Percentiles rank a stretch among this genome's conserved stretches.
Evolutionary conservation across 257 asterid genomes (phyloP).

Genomic region (Penstemon barbatus): DNA sequence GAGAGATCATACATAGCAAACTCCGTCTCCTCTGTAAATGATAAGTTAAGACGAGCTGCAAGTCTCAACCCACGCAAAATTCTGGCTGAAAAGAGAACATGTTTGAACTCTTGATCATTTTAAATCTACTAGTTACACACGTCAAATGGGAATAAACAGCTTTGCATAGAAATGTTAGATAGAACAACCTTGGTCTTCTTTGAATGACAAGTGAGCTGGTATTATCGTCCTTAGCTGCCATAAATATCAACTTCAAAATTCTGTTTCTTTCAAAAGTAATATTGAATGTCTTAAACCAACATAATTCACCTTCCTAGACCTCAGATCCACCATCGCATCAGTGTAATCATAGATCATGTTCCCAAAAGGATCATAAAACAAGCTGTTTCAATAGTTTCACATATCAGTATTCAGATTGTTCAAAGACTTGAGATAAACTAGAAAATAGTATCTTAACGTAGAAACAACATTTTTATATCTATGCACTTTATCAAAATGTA

Average conservation of each 20-base stretch:
- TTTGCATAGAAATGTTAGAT: constrained; percentile 23
- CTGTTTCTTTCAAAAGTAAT: constrained; percentile 15
- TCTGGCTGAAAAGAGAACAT: constrained; percentile 61
- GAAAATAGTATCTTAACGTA: constrained; percentile 1
- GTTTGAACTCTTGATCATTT: constrained; percentile 11
- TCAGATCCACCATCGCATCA: constrained; percentile 69
- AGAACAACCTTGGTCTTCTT: constrained; percentile 81
- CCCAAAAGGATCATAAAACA: constrained; percentile 72
- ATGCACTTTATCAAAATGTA: too few species aligned
- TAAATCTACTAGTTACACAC: constrained; percentile 11
- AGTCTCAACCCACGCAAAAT: constrained; percentile 93
- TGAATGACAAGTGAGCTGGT: constrained; percentile 76
- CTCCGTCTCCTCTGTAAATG: constrained; percentile 73
- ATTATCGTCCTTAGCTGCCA: constrained; percentile 73
- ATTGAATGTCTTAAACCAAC: constrained; percentile 13
- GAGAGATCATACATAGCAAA: constrained; percentile 62
- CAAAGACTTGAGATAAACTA: constrained; percentile 14
- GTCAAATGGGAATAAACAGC: constrained; percentile 15
- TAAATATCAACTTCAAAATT: constrained; percentile 30
- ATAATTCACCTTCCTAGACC: constrained; percentile 61
- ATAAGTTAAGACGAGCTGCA: constrained; percentile 86
- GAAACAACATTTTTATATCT: background rate
- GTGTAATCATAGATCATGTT: constrained; percentile 70
- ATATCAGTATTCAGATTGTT: constrained; percentile 32
- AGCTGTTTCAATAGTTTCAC: constrained; percentile 56